These are phyloP conservation scores for Geotrichum citri-aurantii DNA, from an alignment of 1,139 yeast species.

Conservation along the genomic window DNA sequence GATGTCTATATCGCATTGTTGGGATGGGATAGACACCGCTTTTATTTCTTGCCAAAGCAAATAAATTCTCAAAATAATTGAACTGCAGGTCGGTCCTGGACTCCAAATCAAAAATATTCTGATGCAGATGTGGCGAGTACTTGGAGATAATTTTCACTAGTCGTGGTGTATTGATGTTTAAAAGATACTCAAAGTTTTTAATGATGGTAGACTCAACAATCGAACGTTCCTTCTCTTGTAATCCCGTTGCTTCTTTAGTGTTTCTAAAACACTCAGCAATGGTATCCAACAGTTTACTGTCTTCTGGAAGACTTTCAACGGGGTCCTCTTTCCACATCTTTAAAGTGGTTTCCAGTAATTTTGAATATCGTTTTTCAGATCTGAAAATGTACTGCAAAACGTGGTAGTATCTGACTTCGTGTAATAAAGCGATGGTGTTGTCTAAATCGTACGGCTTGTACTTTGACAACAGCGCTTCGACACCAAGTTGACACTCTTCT, in stretches of 20 bases:
- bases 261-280: constrained; percentile 29
- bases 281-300: constrained; percentile 26
- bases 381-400: constrained; percentile 57
- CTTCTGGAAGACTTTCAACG: constrained; percentile 18
- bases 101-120: constrained; percentile 23
- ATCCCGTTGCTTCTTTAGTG: constrained; percentile 16
- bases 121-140: constrained; percentile 27
- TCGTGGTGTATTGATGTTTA: constrained; percentile 21
- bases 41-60: constrained; percentile 19
- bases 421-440: constrained; percentile 46
- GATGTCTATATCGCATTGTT: constrained; percentile 24
- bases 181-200: constrained; percentile 24
- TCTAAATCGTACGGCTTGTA: constrained; percentile 52
- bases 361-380: constrained; percentile 47
- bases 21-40: constrained; percentile 23
- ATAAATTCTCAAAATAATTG: constrained; percentile 24
- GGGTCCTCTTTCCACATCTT: constrained; percentile 20
- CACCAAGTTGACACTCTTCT: constrained; percentile 66
- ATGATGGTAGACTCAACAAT: constrained; percentile 22
- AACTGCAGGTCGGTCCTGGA: constrained; percentile 23
- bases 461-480: constrained; percentile 58
- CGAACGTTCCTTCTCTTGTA: constrained; percentile 22
- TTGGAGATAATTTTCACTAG: constrained; percentile 24
- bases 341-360: constrained; percentile 45
- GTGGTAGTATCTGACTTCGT: constrained; percentile 48